Evolutionary conservation across 768 basidiomycete species (phyloP).

Genomic region (Chalciporus chontae): DNA sequence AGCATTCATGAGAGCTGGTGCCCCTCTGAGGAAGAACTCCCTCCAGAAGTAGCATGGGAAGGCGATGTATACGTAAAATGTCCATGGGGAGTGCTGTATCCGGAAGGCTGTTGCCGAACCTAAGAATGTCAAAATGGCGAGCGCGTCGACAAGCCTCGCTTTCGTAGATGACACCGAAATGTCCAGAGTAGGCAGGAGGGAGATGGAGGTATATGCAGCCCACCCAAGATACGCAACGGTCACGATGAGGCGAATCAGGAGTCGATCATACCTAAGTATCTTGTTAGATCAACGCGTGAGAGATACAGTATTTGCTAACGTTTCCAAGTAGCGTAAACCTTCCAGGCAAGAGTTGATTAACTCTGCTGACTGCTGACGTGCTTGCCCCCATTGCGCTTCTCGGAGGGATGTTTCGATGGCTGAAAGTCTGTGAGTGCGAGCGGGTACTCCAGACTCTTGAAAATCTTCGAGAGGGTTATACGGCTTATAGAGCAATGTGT

Average conservation of each 20-base stretch:
- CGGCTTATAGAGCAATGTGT: conserved; percentile 61
- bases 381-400: conserved; percentile 42
- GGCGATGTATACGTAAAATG: conserved; percentile 69
- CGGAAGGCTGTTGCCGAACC: conserved; percentile 50
- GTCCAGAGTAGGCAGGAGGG: conserved; percentile 46
- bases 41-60: conserved; percentile 82
- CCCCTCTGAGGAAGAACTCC: conserved; percentile 39
- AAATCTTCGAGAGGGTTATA: conserved; percentile 46
- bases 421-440: conserved; percentile 35
- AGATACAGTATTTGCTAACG: conserved; percentile 28
- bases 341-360: conserved; percentile 52
- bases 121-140: conserved; percentile 28
- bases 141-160: conserved; percentile 14
- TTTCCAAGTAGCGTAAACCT: conserved; percentile 77
- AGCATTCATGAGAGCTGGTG: conserved; percentile 10
- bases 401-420: conserved; percentile 47
- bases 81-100: conserved; percentile 63
- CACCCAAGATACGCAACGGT: conserved; percentile 73
- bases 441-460: conserved; percentile 23
- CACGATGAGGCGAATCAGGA: conserved; percentile 67
- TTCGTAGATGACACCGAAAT: background rate
- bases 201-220: conserved; percentile 63
- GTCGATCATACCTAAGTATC: conserved; percentile 59
- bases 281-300: conserved; percentile 6
- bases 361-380: conserved; percentile 44